Evolutionary conservation across 768 basidiomycete species (phyloP).

Genomic region (Kwoniella sp.): DNA sequence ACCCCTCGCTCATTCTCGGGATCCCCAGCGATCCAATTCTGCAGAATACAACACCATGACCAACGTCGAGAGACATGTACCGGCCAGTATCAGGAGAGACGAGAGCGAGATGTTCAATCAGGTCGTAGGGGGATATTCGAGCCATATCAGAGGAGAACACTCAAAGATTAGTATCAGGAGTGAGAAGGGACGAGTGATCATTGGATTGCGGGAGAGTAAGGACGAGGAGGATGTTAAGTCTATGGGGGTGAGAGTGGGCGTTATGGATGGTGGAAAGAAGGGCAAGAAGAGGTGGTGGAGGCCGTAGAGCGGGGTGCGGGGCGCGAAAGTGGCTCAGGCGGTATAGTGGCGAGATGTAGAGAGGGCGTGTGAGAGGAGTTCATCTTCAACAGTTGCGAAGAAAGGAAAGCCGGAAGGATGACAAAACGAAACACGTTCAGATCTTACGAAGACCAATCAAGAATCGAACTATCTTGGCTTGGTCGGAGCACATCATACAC

Average conservation of each 20-base stretch:
- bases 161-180: slow-evolving; percentile 36
- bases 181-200: slow-evolving; percentile 34
- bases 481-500: no score
- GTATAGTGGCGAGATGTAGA: no score
- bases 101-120: slow-evolving; percentile 36
- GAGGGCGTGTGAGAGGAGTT: no score
- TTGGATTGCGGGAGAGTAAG: slow-evolving; percentile 40
- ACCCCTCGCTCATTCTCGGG: slow-evolving; percentile 17
- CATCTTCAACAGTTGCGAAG: no score
- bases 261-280: slow-evolving; percentile 29
- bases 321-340: not conserved
- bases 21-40: slow-evolving; percentile 18
- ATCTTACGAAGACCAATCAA: no score
- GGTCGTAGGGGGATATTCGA: slow-evolving; percentile 29
- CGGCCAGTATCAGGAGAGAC: slow-evolving; percentile 26
- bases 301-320: not conserved
- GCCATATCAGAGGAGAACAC: slow-evolving; percentile 32
- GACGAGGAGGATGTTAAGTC: slow-evolving; percentile 39
- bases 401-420: no score
- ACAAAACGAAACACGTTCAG: no score
- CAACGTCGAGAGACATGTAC: slow-evolving; percentile 31
- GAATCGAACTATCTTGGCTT: no score
- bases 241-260: slow-evolving; percentile 40
- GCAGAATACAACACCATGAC: slow-evolving; percentile 18
- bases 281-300: slow-evolving; percentile 43